Base-by-base conservation (phyloP, 495 filamentous ascomycete species). In the Aspergillus steynii region DNA sequence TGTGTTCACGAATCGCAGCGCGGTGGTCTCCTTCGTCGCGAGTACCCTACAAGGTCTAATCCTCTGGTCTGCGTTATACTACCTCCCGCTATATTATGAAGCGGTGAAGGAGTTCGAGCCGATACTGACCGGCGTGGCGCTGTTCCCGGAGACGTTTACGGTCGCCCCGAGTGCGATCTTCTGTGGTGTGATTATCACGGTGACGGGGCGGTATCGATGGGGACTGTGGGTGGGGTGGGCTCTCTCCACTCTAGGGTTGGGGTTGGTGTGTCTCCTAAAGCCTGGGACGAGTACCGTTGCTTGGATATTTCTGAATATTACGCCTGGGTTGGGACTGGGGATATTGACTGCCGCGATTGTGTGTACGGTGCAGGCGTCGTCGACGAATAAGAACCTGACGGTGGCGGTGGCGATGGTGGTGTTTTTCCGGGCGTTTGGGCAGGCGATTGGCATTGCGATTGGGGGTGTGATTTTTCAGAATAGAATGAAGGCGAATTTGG, bases 391-490 rank as follows among this genome's bases (percentile, higher is more conserved):
- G 29, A 73, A 82, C 50, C 69, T 81, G 20, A 74, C 78, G 0
- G 76, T 80, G 53, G 82, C 82, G 0, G 77, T 80, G 0, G 80
- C 74, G n/a, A 82, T 84, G 74, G 82, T 82, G 55, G 77, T 77
- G 15, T 86, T 87, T 71, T 77, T 85, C 64, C 82, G 84, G 10
- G 76, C 79, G 3, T 66, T 84, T 29, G 84, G 84, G 32, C 82
- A 85, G 50, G 75, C 77, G 0, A 58, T 87, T 20, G 84, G 84
- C 3, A 79, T 86, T 26, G 84, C 83, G 4, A 70, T 86, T 27
- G 84, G 84, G 4, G 82, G 83, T 12, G 80, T 80, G 4, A 74
- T 84, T 5, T 90, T 89, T 70, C 84, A 88, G 67, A 88, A 87
- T 50, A 76, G 76, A 34, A 82, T 89, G 74, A 72, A 73, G 26